Evolutionary conservation across 2,329 filamentous ascomycete species (phyloP), one percentile per base, ranked within the genome.

Genomic region (Xylaria sp.): DNA sequence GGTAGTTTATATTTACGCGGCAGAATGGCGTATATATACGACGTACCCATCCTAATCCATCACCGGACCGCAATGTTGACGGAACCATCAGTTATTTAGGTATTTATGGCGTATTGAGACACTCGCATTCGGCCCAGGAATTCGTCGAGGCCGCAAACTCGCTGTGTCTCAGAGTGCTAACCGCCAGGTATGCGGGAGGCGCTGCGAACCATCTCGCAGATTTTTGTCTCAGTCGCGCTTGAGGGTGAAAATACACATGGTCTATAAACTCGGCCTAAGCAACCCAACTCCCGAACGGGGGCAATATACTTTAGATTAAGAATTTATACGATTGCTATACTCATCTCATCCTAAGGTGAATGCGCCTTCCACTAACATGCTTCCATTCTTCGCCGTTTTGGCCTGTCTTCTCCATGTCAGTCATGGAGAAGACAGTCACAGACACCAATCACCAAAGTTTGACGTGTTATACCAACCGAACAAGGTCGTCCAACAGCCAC

Each of bases 371-470:
- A 66, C 37, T 58, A 50, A 50, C 59, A 70, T 70, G 67, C 59
- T 51, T 15, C 9, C 39, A 12, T 65, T 58, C 63, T 18, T 70
- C 13, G 57, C 65, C 31, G 9, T 68, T 7, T 59, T 72, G 41
- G 65, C 61, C 54, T 58, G 54, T 48, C 28, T 72, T 39, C 58
- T 66, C 58, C 54, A 62, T 59, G 48, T 50, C 20, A 31, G 56
- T 2, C 54, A 55, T 48, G 68, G 65, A 48, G 48, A 54, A 13
- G 34, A 10, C 25, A 31, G 46, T 6, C 20, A 59, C 37, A 37
- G 23, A 23, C 15, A 48, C 20, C 41, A 23, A 15, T 66, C 46
- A 55, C 56, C 66, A 25, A 46, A 34, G 23, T 9, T 69, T 13
- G 28, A 66, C 4, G 12, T 28, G n/a, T 20, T 56, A 13, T 55